These are phyloP conservation scores for Phaseolus lunatus DNA, from an alignment of 306 rosid genomes.

Conservation along the genomic window DNA sequence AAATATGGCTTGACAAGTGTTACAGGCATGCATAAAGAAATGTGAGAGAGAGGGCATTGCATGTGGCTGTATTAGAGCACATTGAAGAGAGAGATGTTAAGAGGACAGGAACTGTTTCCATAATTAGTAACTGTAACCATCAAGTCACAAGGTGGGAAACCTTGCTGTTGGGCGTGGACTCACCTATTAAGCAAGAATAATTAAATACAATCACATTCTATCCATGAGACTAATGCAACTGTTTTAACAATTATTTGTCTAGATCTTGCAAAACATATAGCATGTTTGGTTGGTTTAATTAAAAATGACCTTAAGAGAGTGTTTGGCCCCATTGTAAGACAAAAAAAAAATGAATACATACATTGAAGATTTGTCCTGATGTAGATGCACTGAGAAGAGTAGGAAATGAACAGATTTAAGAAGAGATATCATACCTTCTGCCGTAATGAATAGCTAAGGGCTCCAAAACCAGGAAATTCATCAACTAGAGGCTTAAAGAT, in stretches of 20 bases:
- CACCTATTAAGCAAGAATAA: conserved; percentile 14
- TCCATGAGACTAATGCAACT: conserved; percentile 11
- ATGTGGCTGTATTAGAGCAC: conserved; percentile 10
- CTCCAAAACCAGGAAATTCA: conserved; percentile 97
- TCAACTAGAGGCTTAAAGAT: conserved; percentile 92
- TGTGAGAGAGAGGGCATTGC: conserved; percentile 14
- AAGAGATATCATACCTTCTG: conserved; percentile 70
- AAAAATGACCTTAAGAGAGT: not conserved
- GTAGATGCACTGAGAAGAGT: not conserved
- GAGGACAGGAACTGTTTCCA: conserved; percentile 7
- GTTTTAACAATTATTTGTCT: conserved; percentile 6
- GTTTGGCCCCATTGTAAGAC: conserved; percentile 24
- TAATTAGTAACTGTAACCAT: not conserved
- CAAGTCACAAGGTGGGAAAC: conserved; percentile 3
- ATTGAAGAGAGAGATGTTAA: conserved; percentile 2
- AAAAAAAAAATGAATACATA: not conserved
- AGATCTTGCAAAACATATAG: conserved; percentile 25
- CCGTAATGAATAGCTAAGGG: conserved; percentile 86
- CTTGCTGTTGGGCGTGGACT: not conserved
- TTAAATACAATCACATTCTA: conserved; percentile 26
- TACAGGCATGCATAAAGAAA: conserved; percentile 35
- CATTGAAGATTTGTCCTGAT: conserved; percentile 16
- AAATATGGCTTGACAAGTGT: conserved; percentile 24
- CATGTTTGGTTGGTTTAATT: not conserved
- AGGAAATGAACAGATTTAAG: conserved; percentile 31